phyloP scores from a whole-genome alignment of 2,329 filamentous ascomycete genomes.

The Cercospora sesami region DNA sequence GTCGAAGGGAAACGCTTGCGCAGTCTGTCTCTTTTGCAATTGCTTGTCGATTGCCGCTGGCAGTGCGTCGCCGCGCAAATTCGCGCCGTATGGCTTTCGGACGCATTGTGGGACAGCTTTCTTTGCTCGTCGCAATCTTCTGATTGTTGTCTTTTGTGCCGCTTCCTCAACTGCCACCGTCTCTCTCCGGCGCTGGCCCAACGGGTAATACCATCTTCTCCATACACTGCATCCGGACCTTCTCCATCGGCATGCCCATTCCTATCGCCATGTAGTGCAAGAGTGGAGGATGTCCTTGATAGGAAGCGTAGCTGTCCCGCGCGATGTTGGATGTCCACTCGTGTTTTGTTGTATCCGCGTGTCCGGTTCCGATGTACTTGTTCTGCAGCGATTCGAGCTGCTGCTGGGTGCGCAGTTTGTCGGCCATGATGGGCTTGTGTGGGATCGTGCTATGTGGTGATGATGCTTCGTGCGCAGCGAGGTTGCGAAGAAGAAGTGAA shows the following conservation, averaged over 20 bases:
- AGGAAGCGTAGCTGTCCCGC: constrained; percentile 86
- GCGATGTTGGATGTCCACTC: constrained; percentile 96
- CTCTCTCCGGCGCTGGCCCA: constrained; percentile 43
- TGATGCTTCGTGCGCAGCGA: not conserved
- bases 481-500: not conserved
- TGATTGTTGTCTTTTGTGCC: not conserved
- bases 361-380: constrained; percentile 92
- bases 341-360: constrained; percentile 95
- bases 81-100: not conserved
- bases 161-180: constrained; percentile 10
- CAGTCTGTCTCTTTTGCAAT: not conserved
- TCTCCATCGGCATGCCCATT: constrained; percentile 75
- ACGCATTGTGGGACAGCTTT: not conserved
- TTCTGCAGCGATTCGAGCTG: constrained; percentile 96
- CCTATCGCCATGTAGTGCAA: constrained; percentile 87
- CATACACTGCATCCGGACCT: constrained; percentile 76
- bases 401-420: constrained; percentile 96
- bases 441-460: not conserved
- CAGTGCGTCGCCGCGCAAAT: not conserved
- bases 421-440: constrained; percentile 58
- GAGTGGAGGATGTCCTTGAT: constrained; percentile 84
- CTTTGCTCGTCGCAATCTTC: not conserved
- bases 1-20: not conserved
- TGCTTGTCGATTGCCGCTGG: not conserved
- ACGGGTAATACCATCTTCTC: constrained; percentile 68